phyloP scores from a whole-genome alignment of 1,284 basidiomycete species.

The Schizopora paradoxa region DNA sequence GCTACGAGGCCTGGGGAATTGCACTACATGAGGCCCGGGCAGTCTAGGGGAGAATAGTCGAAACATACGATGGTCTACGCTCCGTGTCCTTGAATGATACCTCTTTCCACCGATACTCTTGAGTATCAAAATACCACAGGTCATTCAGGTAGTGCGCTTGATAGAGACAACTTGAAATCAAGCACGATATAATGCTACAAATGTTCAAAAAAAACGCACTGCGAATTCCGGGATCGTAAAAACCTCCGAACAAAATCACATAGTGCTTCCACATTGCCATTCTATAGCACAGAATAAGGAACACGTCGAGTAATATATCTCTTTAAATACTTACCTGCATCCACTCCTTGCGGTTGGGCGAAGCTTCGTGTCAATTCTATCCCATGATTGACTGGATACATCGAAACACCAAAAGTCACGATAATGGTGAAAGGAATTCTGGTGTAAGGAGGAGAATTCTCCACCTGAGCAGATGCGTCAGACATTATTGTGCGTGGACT shows the following conservation, averaged over 20 bases:
- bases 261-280: constrained; percentile 92
- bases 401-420: constrained; percentile 84
- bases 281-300: constrained; percentile 33
- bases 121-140: constrained; percentile 84
- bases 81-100: constrained; percentile 71
- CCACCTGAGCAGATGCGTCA: constrained; percentile 47
- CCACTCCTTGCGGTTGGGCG: constrained; percentile 81
- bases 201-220: constrained; percentile 38
- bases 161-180: constrained; percentile 2
- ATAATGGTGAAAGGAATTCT: constrained; percentile 90
- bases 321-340: constrained; percentile 50
- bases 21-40: neutral
- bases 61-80: constrained; percentile 60
- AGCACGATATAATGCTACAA: constrained; percentile 7
- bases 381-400: constrained; percentile 75
- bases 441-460: constrained; percentile 81
- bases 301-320: neutral
- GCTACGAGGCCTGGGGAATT: constrained; percentile 58
- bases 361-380: constrained; percentile 82
- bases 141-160: constrained; percentile 84
- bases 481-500: constrained; percentile 2
- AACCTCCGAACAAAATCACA: constrained; percentile 83
- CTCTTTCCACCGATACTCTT: constrained; percentile 85
- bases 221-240: constrained; percentile 76
- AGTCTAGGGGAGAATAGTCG: neutral